Evolutionary conservation across 2,329 filamentous ascomycete genomes (phyloP).

Genomic region (Monilinia fructicola): DNA sequence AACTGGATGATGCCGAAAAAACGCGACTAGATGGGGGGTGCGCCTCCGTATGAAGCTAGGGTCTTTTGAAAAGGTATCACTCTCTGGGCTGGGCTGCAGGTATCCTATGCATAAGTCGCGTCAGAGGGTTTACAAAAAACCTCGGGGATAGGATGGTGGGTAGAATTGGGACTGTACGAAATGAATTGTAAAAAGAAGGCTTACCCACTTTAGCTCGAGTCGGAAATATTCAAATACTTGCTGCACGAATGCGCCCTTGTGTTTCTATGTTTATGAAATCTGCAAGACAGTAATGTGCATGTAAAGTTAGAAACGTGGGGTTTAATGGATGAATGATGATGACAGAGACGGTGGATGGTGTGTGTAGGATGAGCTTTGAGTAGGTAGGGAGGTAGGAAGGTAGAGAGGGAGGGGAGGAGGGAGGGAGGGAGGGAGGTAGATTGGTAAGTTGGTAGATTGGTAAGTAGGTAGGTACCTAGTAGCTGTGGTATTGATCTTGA

Average conservation of each 20-base stretch:
- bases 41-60: constrained; percentile 28
- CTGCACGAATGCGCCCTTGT: constrained; percentile 24
- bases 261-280: constrained; percentile 23
- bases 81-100: constrained; percentile 25
- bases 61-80: constrained; percentile 26
- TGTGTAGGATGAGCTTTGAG: neutral
- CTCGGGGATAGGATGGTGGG: constrained; percentile 13
- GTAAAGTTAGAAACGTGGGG: constrained; percentile 22
- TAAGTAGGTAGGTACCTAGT: no score
- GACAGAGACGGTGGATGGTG: neutral
- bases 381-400: no score
- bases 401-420: no score
- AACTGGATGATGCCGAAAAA: constrained; percentile 35
- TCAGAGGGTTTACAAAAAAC: constrained; percentile 24
- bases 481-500: no score
- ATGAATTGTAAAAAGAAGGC: constrained; percentile 22
- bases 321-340: constrained; percentile 17
- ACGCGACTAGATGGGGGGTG: constrained; percentile 31
- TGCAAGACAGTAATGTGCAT: constrained; percentile 23
- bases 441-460: no score
- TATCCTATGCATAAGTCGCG: constrained; percentile 25
- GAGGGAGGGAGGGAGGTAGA: no score
- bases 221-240: constrained; percentile 23
- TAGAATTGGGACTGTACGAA: constrained; percentile 13
- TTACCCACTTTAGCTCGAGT: constrained; percentile 23